phyloP scores from a whole-genome alignment of 805 yeast genomes.

The Wickerhamia fluorescens region DNA sequence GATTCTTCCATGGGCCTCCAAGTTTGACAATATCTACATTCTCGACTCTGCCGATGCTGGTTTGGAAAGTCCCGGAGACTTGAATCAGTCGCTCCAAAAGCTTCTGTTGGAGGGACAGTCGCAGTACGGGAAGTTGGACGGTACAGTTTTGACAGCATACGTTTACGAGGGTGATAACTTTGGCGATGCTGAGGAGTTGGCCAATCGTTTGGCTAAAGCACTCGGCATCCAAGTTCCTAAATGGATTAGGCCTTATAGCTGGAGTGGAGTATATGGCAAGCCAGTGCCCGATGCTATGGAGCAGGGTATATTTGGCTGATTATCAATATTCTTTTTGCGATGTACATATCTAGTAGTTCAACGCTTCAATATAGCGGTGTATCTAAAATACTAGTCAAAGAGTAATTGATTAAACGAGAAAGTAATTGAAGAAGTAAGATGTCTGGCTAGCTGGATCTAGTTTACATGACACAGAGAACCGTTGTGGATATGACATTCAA shows the following conservation, averaged over 20 bases:
- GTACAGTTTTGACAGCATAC: conserved; percentile 44
- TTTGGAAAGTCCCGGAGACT: conserved; percentile 8
- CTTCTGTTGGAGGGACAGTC: conserved; percentile 13
- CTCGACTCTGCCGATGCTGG: conserved; percentile 74
- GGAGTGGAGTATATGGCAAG: conserved; percentile 82
- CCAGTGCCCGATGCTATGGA: conserved; percentile 64
- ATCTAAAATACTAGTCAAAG: too few species aligned
- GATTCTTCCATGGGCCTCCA: conserved; percentile 41
- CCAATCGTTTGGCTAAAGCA: conserved; percentile 26
- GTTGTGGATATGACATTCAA: too few species aligned
- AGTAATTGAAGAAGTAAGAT: too few species aligned
- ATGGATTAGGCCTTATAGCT: conserved; percentile 62
- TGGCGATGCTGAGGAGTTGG: conserved; percentile 54
- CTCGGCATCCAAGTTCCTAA: conserved; percentile 14
- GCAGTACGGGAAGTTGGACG: conserved; percentile 7
- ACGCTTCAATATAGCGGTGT: too few species aligned
- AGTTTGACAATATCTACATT: conserved; percentile 43
- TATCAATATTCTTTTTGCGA: too few species aligned
- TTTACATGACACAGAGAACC: too few species aligned
- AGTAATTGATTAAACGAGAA: too few species aligned
- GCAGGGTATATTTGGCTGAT: conserved; percentile 63
- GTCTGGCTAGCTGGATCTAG: too few species aligned
- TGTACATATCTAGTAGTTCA: conserved; percentile 24
- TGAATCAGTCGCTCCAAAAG: conserved; percentile 23
- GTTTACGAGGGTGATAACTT: conserved; percentile 92